Conservation (phyloP, 139 green algal genomes). For the Zygnema circumcarinatum region DNA sequence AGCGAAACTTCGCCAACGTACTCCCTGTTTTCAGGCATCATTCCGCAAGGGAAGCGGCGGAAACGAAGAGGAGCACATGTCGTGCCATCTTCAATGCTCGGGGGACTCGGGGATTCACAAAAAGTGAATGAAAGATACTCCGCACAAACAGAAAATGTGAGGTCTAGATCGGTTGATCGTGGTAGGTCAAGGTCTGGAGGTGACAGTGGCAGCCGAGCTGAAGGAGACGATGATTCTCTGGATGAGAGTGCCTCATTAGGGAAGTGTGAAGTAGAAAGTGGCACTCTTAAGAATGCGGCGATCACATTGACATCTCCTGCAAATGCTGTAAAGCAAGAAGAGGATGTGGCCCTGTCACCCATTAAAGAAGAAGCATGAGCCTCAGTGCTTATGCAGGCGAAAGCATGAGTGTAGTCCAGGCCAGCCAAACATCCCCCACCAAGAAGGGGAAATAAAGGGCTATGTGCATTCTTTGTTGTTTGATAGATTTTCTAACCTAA, state of each 20-base stretch:
- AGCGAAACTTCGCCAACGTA: neutral
- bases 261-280: neutral
- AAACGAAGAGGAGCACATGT: neutral
- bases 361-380: neutral
- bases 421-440: no score
- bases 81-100: neutral
- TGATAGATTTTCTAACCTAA: no score
- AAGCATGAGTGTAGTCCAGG: no score
- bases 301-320: neutral
- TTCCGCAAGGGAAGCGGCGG: conserved; percentile 18
- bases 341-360: neutral
- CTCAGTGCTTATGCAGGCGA: no score
- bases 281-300: neutral
- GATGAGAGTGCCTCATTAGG: neutral
- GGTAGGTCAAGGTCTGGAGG: neutral
- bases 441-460: no score
- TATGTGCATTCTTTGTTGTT: no score
- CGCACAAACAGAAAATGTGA: neutral
- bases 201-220: neutral
- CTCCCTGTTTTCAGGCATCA: neutral
- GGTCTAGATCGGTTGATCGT: neutral
- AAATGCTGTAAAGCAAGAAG: neutral
- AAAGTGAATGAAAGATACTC: neutral
- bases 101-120: neutral
- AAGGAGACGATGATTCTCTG: neutral